Evolutionary conservation across 768 basidiomycete species (phyloP).

Genomic region (Dendrothele bispora): DNA sequence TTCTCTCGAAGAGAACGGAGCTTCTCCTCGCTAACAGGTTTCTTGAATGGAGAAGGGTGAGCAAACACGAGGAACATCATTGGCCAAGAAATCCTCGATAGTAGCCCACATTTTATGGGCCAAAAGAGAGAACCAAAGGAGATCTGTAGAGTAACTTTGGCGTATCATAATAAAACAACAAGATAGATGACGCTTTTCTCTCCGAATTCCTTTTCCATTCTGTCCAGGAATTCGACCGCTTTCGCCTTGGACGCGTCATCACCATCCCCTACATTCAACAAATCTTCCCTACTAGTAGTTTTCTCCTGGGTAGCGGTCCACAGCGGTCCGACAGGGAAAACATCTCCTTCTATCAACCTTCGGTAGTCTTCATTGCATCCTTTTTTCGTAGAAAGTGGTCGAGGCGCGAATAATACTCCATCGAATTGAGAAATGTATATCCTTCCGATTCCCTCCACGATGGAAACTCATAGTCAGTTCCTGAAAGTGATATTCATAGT

Average conservation of each 20-base stretch:
- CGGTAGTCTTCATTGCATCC: background rate
- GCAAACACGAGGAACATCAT: conserved; percentile 3
- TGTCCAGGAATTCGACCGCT: background rate
- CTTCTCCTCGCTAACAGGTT: background rate
- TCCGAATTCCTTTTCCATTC: background rate
- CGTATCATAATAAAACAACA: background rate
- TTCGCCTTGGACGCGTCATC: too few relatives aligned
- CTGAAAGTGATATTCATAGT: too few relatives aligned
- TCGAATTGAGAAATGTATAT: too few relatives aligned
- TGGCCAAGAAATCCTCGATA: background rate
- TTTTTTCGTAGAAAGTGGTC: background rate
- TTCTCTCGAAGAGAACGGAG: background rate
- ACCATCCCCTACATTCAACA: too few relatives aligned
- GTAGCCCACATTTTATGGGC: conserved; percentile 1
- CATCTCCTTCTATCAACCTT: background rate
- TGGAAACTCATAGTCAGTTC: too few relatives aligned
- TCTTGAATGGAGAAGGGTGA: background rate
- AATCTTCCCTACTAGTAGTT: too few relatives aligned
- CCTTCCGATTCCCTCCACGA: too few relatives aligned
- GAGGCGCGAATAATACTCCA: background rate
- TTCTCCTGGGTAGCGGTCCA: background rate
- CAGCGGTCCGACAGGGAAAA: background rate
- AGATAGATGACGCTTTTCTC: background rate
- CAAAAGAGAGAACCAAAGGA: conserved; percentile 7
- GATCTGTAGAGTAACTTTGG: background rate